Conservation (phyloP, 305 asterid species). For the Solanum hybrid region DNA sequence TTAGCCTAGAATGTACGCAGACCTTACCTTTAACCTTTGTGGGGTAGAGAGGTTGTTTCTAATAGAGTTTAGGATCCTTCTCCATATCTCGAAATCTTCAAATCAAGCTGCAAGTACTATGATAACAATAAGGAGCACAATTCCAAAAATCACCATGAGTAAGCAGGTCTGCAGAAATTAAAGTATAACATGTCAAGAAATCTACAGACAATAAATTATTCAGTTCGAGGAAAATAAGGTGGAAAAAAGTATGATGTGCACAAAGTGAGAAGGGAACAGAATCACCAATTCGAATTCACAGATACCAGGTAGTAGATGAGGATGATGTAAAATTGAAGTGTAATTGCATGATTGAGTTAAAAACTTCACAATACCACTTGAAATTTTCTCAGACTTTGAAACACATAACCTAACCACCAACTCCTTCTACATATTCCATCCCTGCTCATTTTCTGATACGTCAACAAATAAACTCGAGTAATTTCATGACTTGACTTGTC, state of each 20-base stretch:
- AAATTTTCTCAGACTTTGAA: background rate
- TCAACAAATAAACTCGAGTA: background rate
- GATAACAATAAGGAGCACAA: constrained; percentile 22
- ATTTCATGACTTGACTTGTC: background rate
- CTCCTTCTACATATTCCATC: background rate
- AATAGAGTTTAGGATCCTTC: background rate
- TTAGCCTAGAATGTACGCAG: background rate
- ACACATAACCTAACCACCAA: background rate
- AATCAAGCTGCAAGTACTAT: constrained; percentile 21
- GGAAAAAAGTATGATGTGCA: background rate
- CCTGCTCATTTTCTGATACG: background rate
- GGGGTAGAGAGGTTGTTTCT: background rate
- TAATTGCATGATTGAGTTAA: background rate
- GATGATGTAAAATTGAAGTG: background rate
- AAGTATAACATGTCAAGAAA: background rate
- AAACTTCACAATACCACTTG: background rate
- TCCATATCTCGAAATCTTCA: background rate
- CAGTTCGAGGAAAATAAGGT: background rate
- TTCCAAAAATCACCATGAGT: constrained; percentile 15
- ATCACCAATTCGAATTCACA: background rate
- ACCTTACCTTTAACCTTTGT: background rate
- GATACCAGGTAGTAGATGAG: background rate
- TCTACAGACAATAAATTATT: background rate
- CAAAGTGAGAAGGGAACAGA: background rate
- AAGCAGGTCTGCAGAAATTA: constrained; percentile 16